Evolutionary conservation across 257 asterid species (phyloP).

Genomic region (Solanum acaule): DNA sequence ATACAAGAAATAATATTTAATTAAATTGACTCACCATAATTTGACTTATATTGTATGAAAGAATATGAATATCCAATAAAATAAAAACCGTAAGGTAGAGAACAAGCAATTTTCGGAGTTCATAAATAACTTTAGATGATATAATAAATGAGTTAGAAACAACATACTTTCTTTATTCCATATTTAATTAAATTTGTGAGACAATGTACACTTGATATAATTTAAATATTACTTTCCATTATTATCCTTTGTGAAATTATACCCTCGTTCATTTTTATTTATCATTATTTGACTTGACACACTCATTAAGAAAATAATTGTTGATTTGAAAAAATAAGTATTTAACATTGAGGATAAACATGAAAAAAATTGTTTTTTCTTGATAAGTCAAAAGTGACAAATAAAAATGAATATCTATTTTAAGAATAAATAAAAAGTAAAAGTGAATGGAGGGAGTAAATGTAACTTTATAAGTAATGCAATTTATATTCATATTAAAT

Average conservation of each 20-base stretch:
- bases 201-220: no score
- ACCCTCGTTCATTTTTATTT: no score
- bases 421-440: neutral
- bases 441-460: neutral
- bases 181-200: neutral
- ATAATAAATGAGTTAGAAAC: neutral
- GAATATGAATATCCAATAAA: neutral
- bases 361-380: no score
- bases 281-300: neutral
- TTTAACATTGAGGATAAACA: neutral
- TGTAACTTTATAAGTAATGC: no score
- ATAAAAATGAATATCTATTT: no score
- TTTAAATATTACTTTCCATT: no score
- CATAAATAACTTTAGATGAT: neutral
- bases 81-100: neutral
- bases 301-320: no score
- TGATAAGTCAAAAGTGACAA: neutral
- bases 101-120: neutral
- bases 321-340: neutral
- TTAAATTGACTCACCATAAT: neutral
- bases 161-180: neutral
- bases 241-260: no score
- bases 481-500: no score
- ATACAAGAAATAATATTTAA: neutral
- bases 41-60: neutral